Percentiles rank a stretch among this genome's conserved stretches.
Evolutionary conservation across 495 filamentous ascomycete species (phyloP).

Genomic region (Barbatosphaeria neglecta): DNA sequence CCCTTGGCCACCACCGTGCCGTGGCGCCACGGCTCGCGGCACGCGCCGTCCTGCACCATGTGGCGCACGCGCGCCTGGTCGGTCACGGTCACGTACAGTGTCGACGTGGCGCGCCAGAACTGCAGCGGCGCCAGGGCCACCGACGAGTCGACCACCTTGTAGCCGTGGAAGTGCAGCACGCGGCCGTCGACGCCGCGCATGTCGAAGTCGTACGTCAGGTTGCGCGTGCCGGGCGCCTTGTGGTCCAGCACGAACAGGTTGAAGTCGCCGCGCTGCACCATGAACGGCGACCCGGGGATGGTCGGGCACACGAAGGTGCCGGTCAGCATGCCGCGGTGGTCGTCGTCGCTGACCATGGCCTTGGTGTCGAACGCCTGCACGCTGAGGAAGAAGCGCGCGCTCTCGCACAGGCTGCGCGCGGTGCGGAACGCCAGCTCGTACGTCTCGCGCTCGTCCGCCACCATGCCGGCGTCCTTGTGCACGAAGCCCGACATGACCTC

Average conservation of each 20-base stretch:
- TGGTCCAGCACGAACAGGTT: constrained; percentile 45
- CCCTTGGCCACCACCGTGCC: constrained; percentile 42
- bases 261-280: constrained; percentile 47
- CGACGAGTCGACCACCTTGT: constrained; percentile 49
- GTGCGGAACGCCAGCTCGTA: constrained; percentile 44
- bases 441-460: constrained; percentile 31
- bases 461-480: constrained; percentile 38
- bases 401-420: constrained; percentile 39
- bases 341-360: constrained; percentile 28
- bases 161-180: constrained; percentile 46
- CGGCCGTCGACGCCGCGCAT: constrained; percentile 41
- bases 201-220: constrained; percentile 50
- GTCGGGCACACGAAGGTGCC: constrained; percentile 52
- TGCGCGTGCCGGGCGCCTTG: constrained; percentile 42
- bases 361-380: constrained; percentile 41
- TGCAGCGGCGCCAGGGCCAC: constrained; percentile 39
- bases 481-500: constrained; percentile 55
- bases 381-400: constrained; percentile 49
- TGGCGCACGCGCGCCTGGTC: constrained; percentile 19
- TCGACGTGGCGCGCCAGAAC: constrained; percentile 53
- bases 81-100: constrained; percentile 46
- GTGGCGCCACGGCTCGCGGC: constrained; percentile 23
- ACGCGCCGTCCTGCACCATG: constrained; percentile 18
- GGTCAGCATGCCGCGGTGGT: constrained; percentile 44
- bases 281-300: constrained; percentile 45